Base-by-base conservation (phyloP, 75 land plant genomes). In the Pinus tabuliformis region DNA sequence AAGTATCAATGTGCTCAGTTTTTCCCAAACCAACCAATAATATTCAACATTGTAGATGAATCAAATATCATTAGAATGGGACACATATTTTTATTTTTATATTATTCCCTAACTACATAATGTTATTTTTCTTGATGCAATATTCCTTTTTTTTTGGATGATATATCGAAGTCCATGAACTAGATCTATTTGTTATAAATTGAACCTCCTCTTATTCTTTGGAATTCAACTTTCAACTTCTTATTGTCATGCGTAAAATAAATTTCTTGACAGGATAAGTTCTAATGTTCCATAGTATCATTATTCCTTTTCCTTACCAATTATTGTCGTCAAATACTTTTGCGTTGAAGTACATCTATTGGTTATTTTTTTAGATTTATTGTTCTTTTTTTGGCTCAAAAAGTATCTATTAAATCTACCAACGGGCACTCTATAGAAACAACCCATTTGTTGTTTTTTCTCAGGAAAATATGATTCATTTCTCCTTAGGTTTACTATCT, bases 71-170 rank as follows among this genome's bases (percentile, higher is more conserved):
- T 49, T 37, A 18, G 49, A 39, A 68, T 36, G 42, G 71, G 49
- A 17, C 24, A 68, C 3, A 68, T 6, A 20, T 17, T 64, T 64
- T 8, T 17, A 8, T 45, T 39, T 72, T 45, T 73, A 52, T 56
- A 30, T 36, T 60, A 28, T 18, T 39, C 12, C 45, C 22, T 15
- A 42, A 65, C 11, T 7, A 9, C 12, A 8, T 49, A 49, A 49
- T 85, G 74, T 76, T 81, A 17, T 60, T 37, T 75, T 21, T 68
- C 54, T 39, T 30, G 18, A 9, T 49, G 87, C 87, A 86, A 87
- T 76, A 86, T 86, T 54, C 88, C 88, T n/a, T 86, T 86, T 58
- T 77, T 83, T 57, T 83, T 86, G 62, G 88, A 86, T 37, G 88
- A 86, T 83, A 81, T 86, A 59, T 80, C 83, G 14, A 84, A 85